Evolutionary conservation across 495 filamentous ascomycete species (phyloP).

Genomic region (Cercophora scortea): DNA sequence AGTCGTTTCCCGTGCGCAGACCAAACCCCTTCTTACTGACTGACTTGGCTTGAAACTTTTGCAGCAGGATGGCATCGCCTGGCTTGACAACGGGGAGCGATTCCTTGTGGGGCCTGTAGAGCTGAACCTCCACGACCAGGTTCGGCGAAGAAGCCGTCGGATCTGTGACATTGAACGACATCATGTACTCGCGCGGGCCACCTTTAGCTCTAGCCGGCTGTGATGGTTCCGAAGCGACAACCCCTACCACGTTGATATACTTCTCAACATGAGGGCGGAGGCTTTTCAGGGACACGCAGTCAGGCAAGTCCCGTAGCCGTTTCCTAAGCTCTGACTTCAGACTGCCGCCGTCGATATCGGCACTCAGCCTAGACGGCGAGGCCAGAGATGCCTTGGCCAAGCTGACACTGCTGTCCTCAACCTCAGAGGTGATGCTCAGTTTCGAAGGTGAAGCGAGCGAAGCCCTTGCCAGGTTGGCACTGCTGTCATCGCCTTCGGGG

Average conservation of each 20-base stretch:
- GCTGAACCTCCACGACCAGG: constrained; percentile 49
- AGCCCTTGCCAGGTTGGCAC: constrained; percentile 14
- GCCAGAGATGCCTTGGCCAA: constrained; percentile 14
- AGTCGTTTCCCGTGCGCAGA: constrained; percentile 33
- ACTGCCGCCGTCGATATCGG: constrained; percentile 2
- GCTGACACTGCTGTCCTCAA: constrained; percentile 14
- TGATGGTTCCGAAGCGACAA: constrained; percentile 51
- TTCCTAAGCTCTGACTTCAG: constrained; percentile 32
- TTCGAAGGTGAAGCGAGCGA: constrained; percentile 11
- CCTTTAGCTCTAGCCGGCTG: constrained; percentile 51
- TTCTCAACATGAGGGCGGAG: constrained; percentile 48
- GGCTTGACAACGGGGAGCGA: constrained; percentile 58
- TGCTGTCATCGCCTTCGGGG: constrained; percentile 14
- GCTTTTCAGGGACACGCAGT: constrained; percentile 60
- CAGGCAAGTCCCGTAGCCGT: constrained; percentile 51
- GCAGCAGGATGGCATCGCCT: constrained; percentile 72
- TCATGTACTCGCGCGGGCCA: constrained; percentile 61
- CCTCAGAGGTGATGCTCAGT: constrained; percentile 8
- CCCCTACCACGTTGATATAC: constrained; percentile 57
- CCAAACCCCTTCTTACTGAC: constrained; percentile 40
- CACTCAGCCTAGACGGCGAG: constrained; percentile 14
- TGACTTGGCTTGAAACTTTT: constrained; percentile 62
- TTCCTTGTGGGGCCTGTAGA: constrained; percentile 67
- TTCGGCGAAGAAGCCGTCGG: constrained; percentile 38
- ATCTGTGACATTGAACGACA: constrained; percentile 65